Evolutionary conservation across 192 early-diverging fungal genomes (phyloP).

Genomic region (Linnemannia elongata): DNA sequence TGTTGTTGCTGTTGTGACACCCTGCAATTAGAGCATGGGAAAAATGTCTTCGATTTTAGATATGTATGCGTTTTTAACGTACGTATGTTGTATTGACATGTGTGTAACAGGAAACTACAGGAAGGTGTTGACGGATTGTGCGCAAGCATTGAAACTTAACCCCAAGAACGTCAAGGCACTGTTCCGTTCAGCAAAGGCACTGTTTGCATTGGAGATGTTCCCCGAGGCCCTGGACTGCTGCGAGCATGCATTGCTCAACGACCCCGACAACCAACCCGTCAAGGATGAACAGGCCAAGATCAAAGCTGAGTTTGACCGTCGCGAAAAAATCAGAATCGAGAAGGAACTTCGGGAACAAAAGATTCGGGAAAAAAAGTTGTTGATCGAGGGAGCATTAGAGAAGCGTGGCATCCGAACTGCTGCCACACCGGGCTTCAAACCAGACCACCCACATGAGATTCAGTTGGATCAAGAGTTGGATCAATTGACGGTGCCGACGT

Average conservation of each 20-base stretch:
- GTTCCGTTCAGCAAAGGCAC: slow-evolving; percentile 90
- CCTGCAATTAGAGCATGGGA: not conserved
- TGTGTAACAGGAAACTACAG: slow-evolving; percentile 80
- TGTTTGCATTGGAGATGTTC: slow-evolving; percentile 82
- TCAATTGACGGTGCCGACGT: slow-evolving; percentile 84
- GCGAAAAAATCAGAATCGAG: slow-evolving; percentile 48
- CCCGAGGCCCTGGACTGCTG: slow-evolving; percentile 91
- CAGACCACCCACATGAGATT: slow-evolving; percentile 65
- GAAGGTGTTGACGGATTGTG: slow-evolving; percentile 90
- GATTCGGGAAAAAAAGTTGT: slow-evolving; percentile 59
- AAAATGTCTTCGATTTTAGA: not conserved
- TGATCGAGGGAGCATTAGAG: slow-evolving; percentile 49
- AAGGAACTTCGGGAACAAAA: slow-evolving; percentile 62
- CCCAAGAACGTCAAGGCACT: slow-evolving; percentile 92
- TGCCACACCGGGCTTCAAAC: slow-evolving; percentile 46
- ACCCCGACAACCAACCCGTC: slow-evolving; percentile 67
- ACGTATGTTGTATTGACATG: not conserved
- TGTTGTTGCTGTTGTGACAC: no score
- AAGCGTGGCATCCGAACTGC: slow-evolving; percentile 61
- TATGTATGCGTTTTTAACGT: not conserved
- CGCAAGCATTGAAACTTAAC: slow-evolving; percentile 82
- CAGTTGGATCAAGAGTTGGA: slow-evolving; percentile 68
- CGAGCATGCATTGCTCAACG: slow-evolving; percentile 76
- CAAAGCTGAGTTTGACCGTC: slow-evolving; percentile 43
- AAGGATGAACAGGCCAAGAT: slow-evolving; percentile 55